phyloP scores from a whole-genome alignment of 345 rosid species.

The Limnanthes douglasii region DNA sequence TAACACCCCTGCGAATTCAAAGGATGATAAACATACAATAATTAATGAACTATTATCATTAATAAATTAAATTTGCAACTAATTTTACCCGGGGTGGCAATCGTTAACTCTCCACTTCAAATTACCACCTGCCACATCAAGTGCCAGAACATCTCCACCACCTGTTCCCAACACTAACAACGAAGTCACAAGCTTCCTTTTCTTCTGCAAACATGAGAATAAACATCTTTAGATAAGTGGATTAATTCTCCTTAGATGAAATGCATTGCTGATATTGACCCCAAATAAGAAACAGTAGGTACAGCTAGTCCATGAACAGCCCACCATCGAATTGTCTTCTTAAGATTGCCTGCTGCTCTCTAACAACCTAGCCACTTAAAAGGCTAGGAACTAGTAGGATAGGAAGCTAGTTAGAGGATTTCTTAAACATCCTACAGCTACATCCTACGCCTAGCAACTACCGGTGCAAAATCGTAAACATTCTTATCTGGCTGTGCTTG shows the following conservation, averaged over 20 bases:
- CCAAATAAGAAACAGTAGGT: too few relatives aligned
- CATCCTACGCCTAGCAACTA: too few relatives aligned
- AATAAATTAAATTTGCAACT: neutral
- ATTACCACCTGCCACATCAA: constrained; percentile 86
- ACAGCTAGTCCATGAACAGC: too few relatives aligned
- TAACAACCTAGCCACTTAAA: too few relatives aligned
- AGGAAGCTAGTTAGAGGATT: too few relatives aligned
- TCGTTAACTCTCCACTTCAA: constrained; percentile 73
- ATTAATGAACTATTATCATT: constrained; percentile 3
- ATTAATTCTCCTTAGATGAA: neutral
- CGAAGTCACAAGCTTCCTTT: constrained; percentile 59
- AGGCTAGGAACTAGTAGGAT: too few relatives aligned
- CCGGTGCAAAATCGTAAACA: too few relatives aligned
- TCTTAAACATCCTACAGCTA: too few relatives aligned
- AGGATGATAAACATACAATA: neutral
- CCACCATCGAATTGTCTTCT: too few relatives aligned
- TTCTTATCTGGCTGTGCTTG: too few relatives aligned
- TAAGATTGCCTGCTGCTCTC: too few relatives aligned
- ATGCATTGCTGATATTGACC: neutral
- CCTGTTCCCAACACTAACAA: constrained; percentile 70
- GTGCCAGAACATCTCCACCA: constrained; percentile 87
- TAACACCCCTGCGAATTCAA: constrained; percentile 63
- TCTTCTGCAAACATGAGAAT: constrained; percentile 33
- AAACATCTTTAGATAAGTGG: too few relatives aligned
- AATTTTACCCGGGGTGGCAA: constrained; percentile 86